Evolutionary conservation across 768 basidiomycete species (phyloP).

Genomic region (Collybiopsis confluens): DNA sequence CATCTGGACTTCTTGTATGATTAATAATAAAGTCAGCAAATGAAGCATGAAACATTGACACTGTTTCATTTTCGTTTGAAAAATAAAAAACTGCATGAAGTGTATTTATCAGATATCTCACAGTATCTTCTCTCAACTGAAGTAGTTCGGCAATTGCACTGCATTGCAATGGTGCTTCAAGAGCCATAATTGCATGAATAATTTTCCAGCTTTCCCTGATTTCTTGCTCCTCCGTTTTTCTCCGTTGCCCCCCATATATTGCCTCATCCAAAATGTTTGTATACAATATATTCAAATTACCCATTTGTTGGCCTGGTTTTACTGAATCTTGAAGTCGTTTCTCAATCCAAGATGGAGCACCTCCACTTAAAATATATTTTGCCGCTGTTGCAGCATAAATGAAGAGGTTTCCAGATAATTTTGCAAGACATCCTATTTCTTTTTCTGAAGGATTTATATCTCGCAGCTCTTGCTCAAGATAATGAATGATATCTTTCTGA

Average conservation of each 20-base stretch:
- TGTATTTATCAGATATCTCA: neutral
- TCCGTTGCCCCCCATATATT: neutral
- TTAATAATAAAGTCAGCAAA: constrained; percentile 4
- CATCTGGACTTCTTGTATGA: neutral
- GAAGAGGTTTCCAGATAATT: neutral
- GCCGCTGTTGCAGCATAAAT: constrained; percentile 4
- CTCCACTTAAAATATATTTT: neutral
- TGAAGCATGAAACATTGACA: constrained; percentile 4
- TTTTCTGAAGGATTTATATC: neutral
- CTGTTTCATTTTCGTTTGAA: neutral
- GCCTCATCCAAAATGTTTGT: neutral
- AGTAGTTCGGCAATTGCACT: neutral
- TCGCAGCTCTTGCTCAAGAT: neutral
- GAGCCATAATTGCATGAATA: neutral
- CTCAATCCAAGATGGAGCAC: neutral
- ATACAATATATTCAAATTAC: neutral
- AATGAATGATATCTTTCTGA: neutral
- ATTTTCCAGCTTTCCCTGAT: neutral
- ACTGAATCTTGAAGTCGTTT: neutral
- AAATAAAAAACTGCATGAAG: constrained; percentile 2
- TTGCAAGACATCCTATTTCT: neutral
- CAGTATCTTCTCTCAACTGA: neutral
- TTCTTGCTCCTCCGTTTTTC: neutral
- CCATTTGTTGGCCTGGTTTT: neutral
- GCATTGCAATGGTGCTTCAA: neutral